A percentile compares a stretch with the other conserved stretches of the same genome.
These are phyloP conservation scores for Stereocaulon alpinum DNA, from an alignment of 495 filamentous ascomycete species.

Conservation along the genomic window DNA sequence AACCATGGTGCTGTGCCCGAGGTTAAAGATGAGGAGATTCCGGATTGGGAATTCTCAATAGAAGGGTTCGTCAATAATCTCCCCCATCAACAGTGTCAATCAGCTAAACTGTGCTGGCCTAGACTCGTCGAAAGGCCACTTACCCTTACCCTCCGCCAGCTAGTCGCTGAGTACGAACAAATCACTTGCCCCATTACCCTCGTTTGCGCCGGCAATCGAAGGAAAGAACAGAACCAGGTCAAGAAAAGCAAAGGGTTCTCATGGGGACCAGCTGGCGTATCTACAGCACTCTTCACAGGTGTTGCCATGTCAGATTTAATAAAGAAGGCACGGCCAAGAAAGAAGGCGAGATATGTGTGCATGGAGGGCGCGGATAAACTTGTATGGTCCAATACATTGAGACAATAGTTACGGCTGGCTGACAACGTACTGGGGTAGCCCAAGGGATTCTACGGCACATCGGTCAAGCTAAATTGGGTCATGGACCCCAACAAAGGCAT, in stretches of 20 bases:
- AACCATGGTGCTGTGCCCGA: constrained; percentile 85
- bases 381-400: constrained; percentile 29
- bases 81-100: neutral
- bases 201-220: constrained; percentile 86
- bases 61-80: constrained; percentile 50
- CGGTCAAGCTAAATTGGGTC: constrained; percentile 78
- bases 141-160: constrained; percentile 60
- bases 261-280: constrained; percentile 85
- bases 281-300: constrained; percentile 84
- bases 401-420: neutral
- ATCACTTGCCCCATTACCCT: constrained; percentile 81
- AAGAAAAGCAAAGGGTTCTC: constrained; percentile 93
- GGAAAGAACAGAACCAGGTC: constrained; percentile 90
- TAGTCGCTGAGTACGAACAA: constrained; percentile 69
- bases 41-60: constrained; percentile 74
- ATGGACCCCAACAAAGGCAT: constrained; percentile 78
- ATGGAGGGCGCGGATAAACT: constrained; percentile 89
- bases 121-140: constrained; percentile 69
- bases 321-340: constrained; percentile 53
- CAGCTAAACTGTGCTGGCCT: constrained; percentile 16
- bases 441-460: constrained; percentile 87
- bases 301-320: constrained; percentile 67
- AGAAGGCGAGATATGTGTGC: constrained; percentile 72
- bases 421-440: constrained; percentile 37
- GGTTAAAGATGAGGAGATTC: constrained; percentile 61